Base-by-base conservation (phyloP, 768 basidiomycete species). In the Clitopilus passeckerianus region DNA sequence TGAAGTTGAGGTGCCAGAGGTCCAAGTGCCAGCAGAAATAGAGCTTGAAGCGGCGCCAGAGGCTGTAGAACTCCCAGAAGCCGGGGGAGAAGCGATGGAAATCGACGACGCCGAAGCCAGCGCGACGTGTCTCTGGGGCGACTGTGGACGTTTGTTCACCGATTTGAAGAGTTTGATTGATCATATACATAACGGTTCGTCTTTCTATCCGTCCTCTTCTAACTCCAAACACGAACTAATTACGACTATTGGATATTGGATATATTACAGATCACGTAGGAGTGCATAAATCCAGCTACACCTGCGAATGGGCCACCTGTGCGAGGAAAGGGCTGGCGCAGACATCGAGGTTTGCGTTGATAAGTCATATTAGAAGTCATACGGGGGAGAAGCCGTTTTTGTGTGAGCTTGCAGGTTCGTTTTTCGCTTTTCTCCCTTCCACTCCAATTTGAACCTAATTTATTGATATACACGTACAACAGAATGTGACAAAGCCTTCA, bases 401-500 rank as follows among this genome's bases (percentile, higher is more conserved):
- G 22, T 98, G 95, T 68, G 73, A 85, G 10, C 77, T 84, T 59
- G 86, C 91, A 68, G 93, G 94, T 90, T 60, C 65, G 86, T 70
- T 44, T 44, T 20, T 44, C 22, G 30, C 54, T 41, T 34, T 7
- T 57, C n/a, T 44, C 53, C n/a, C 35, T 22, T 20, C 14, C 22
- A 30, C 57, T 50, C 35, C 27, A 3, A 30, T 7, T 7, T n/a
- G n/a, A n/a, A n/a, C n/a, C n/a, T n/a, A n/a, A n/a, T n/a, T n/a
- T n/a, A n/a, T n/a, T n/a, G n/a, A n/a, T n/a, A n/a, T n/a, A n/a
- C n/a, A n/a, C n/a, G n/a, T n/a, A n/a, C n/a, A 43, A 23, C 58
- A 95, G 95, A 95, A 75, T 98, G 95, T 69, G 92, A 93, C 77
- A 95, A 93, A 66, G 89, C 91, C 0, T 98, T 98, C 72, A 95